Evolutionary conservation across 495 filamentous ascomycete species (phyloP), one percentile per base, ranked within the genome.

Genomic region (Glonium stellatum): DNA sequence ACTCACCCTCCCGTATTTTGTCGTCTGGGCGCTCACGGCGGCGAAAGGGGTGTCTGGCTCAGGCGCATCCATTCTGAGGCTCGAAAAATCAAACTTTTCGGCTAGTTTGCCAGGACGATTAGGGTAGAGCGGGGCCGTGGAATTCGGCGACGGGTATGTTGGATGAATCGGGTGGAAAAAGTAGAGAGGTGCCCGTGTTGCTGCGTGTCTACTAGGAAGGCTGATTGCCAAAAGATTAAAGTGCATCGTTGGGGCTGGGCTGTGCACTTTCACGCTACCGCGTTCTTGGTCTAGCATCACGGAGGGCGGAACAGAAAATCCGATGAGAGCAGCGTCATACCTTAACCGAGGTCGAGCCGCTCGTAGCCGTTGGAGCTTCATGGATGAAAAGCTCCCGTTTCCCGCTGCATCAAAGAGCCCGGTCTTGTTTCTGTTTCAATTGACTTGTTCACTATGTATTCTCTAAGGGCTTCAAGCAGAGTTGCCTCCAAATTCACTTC

Each of bases 31-130:
- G 68, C 82, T 85, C 71, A 95, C 86, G 57, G 88, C 87, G 55
- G 84, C 87, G 76, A 90, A 92, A 74, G 89, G 88, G 72, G 86
- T 89, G 76, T 92, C 88, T 50, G 88, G 81, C 78, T 91, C 88
- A 58, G 84, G 78, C 64, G 83, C 81, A 76, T 92, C 87, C 89
- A 93, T 93, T 58, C 68, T 62, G 22, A 54, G 37, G 47, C n/a
- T 25, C 54, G 2, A 11, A 18, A 15, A 44, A 18, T 44, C 18
- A 11, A 18, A 44, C 39, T 18, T 44, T 13, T 15, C 18, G 39
- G 39, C 39, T 44, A 1, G 10, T 18, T 44, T 18, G 4, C 12
- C 12, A 44, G 12, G 39, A 39, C 18, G 18, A 44, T 4, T 15
- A 13, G 2, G 12, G 18, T 11, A 15, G 10, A 13, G 4, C 13